Base-by-base conservation (phyloP, 306 rosid genomes). In the Herpetospermum pedunculosum region DNA sequence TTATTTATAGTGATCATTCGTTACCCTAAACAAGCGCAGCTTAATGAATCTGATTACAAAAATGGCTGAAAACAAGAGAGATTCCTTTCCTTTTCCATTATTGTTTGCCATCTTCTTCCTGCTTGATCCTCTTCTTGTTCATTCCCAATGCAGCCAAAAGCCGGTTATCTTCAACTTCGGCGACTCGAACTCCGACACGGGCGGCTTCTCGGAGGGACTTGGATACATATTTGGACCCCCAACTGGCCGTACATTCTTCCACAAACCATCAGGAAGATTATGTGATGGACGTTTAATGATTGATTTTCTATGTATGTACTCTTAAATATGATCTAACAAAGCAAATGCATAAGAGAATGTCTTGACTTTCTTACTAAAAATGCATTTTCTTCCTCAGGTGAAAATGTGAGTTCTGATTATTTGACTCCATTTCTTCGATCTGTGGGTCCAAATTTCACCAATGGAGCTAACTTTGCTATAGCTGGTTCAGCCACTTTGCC, bases 161-260 rank as follows among this genome's bases (percentile, higher is more conserved):
- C 75, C 84, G 5, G 47, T 52, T 38, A 34, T 75, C 0, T 77
- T 84, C 49, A 81, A 78, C 77, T 84, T 84, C 18, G 84, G 87
- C 7, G 84, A 84, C 73, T 80, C 87, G 0, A 81, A 78, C 73
- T 84, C 84, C 1, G 87, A 84, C 13, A 75, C 87, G 0, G 87
- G 87, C 4, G 83, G 84, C 6, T 64, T 72, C 14, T 23, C 69
- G 6, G 55, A 38, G 14, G 83, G 77, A 10, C 40, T 30, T 40
- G 87, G 84, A 23, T 10, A 72, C 60, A 23, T 4, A 21, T 60
- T 80, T 65, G 84, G 76, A 16, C 78, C 43, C 21, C 84, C 87
- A 26, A 59, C 34, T 46, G 77, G 84, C 29, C 78, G 78, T 7
- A 28, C 60, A 29, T 75, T 49, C 77, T 71, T 78, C 65, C 78